Base-by-base conservation (phyloP, 495 filamentous ascomycete genomes). In the Aspergillus saccharolyticus region DNA sequence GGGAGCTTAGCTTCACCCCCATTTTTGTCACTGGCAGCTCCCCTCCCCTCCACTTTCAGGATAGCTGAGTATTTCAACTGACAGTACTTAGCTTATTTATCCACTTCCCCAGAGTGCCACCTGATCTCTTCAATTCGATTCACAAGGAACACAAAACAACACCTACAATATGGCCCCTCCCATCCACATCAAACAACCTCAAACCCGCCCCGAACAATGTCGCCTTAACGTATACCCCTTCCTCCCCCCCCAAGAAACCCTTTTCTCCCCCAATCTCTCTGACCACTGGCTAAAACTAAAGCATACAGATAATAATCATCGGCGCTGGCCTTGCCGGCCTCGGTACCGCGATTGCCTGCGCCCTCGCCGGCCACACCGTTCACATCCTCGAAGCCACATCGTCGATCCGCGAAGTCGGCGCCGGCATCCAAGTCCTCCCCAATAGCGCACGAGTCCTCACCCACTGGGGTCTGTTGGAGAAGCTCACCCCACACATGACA, bases 241-340 rank as follows among this genome's bases (percentile, higher is more conserved):
- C 18, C 45, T 21, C 19, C 58, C 43, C 47, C 20, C 16, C n/a
- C n/a, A n/a, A n/a, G n/a, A 19, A 10, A 30, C 28, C 28, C 9
- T 39, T 16, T 17, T 12, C 39, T 18, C 20, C 20, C 16, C 22
- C 6, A n/a, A 12, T 28, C n/a, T n/a, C n/a, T 15, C 17, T 18
- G 12, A 19, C 18, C 4, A 22, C 33, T 54, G 45, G 42, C 42
- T 2, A 25, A 48, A 18, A 22, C 42, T 42, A 10, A n/a, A n/a
- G 52, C 16, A 4, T 6, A 0, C 28, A 72, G 18, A 69, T 76
- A 21, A 9, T 85, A 1, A 74, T 89, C 17, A 74, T 85, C 20
- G 86, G 86, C 16, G 85, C 85, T 3, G 86, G 86, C 0, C 78
- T 89, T 15, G 82, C 82, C 18, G 86, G 86, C 0, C 73, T 89